Conservation (phyloP, 163 green algal genomes). For the Scenedesmus sp. region DNA sequence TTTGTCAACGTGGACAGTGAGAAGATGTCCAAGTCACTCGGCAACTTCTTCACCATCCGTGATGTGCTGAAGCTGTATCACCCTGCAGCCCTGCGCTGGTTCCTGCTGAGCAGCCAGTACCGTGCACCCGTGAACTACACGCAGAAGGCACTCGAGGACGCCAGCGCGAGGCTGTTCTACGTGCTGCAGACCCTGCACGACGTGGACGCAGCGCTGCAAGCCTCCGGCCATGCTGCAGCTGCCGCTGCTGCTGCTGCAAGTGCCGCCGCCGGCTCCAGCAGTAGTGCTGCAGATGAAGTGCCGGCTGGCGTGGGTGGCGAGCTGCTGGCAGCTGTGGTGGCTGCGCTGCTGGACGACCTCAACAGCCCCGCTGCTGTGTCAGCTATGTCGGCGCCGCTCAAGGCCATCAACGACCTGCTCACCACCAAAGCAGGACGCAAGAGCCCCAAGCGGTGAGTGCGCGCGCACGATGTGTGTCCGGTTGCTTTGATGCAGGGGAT, state of each 20-base stretch:
- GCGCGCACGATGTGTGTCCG: not conserved
- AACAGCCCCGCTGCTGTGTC: slow-evolving; percentile 85
- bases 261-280: not conserved
- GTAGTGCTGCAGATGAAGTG: not conserved
- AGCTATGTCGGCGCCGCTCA: slow-evolving; percentile 87
- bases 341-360: slow-evolving; percentile 85
- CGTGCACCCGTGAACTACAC: slow-evolving; percentile 95
- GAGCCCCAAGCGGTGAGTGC: slow-evolving; percentile 61
- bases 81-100: slow-evolving; percentile 92
- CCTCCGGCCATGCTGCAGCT: slow-evolving; percentile 17
- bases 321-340: slow-evolving; percentile 50
- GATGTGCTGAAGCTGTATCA: slow-evolving; percentile 91
- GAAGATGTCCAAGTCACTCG: slow-evolving; percentile 98
- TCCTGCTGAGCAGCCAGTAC: slow-evolving; percentile 96
- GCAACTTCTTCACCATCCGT: slow-evolving; percentile 99
- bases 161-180: slow-evolving; percentile 92
- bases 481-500: not conserved
- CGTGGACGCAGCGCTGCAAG: slow-evolving; percentile 52
- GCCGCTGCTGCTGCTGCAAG: not conserved
- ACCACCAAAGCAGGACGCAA: slow-evolving; percentile 89
- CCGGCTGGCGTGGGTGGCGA: slow-evolving; percentile 32
- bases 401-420: slow-evolving; percentile 93
- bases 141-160: slow-evolving; percentile 84
- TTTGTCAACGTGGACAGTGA: slow-evolving; percentile 97
- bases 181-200: slow-evolving; percentile 88